Base-by-base conservation (phyloP, 495 filamentous ascomycete species). In the Thozetella sp. region DNA sequence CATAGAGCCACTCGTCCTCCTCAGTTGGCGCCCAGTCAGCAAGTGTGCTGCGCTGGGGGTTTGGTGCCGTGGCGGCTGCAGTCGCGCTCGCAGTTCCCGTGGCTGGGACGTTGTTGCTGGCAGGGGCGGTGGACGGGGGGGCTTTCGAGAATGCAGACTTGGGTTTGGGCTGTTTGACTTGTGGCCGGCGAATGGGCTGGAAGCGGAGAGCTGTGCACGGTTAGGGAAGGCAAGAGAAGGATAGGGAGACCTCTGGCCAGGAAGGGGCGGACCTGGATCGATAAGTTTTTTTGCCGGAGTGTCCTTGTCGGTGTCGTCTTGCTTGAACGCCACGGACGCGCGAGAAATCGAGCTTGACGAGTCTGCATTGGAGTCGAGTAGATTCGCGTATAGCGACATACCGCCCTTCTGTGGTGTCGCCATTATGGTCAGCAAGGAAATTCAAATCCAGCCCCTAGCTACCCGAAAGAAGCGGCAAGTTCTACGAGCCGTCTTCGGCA, bases 1-100 rank as follows among this genome's bases (percentile, higher is more conserved):
- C 67, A 56, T 79, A 80, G 53, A 72, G 65, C 57, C 71, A 78
- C 60, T 96, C 91, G 57, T 92, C 90, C 13, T 86, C 83, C 24
- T 77, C 82, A 1, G 83, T 87, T 22, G 84, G 84, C 2, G 86
- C 81, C 94, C 94, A 98, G 70, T 97, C 94, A 22, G 90, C 91
- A 22, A 97, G 77, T 4, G 87, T 93, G 51, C 76, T 90, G 17
- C 72, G 68, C 62, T 89, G 93, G 57, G 88, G 94, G 15, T n/a
- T n/a, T n/a, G n/a, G n/a, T n/a, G 74, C 64, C 25, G 75, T 65
- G 1, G 63, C 57, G 2, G 74, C 55, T 22, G 72, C 58, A 6
- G 27, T 50, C 1, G 57, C 52, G 23, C 55, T 46, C 9, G 56
- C 9, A 24, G 55, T 3, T 12, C 48, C 25, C 2, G 48, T 13